Evolutionary conservation across 306 rosid genomes (phyloP).

Genomic region (Casuarina equisetifolia): DNA sequence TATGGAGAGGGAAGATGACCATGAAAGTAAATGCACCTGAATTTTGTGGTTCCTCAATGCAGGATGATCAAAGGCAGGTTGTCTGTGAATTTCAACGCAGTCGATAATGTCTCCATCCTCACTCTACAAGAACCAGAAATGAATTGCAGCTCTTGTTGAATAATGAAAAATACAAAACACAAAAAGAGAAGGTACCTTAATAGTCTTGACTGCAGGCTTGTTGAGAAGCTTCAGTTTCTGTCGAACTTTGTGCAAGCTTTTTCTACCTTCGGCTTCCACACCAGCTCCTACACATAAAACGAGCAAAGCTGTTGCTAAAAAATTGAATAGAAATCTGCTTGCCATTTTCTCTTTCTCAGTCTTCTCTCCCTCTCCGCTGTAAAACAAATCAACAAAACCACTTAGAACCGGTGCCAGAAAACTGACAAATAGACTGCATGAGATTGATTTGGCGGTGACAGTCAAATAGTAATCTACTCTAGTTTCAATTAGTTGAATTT

Average conservation of each 20-base stretch:
- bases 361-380: background rate
- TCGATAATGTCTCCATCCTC: constrained; percentile 63
- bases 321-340: constrained; percentile 5
- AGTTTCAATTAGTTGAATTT: background rate
- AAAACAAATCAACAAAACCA: background rate
- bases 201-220: constrained; percentile 49
- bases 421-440: too few species aligned
- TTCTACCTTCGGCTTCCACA: constrained; percentile 21
- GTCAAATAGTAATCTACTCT: too few species aligned
- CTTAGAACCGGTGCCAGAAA: background rate
- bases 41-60: constrained; percentile 49
- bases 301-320: constrained; percentile 29
- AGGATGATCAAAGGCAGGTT: constrained; percentile 62
- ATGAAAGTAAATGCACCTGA: constrained; percentile 29
- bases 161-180: background rate
- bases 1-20: background rate
- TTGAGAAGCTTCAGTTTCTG: constrained; percentile 53
- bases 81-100: constrained; percentile 50
- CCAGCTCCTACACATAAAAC: background rate
- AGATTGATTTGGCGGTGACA: too few species aligned
- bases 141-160: too few species aligned
- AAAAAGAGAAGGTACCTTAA: constrained; percentile 29
- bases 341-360: constrained; percentile 20
- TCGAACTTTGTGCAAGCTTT: constrained; percentile 16
- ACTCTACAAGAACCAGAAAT: constrained; percentile 38